A percentile compares a stretch with the other conserved stretches of the same genome.
These are phyloP conservation scores for Leccinum boreale DNA, from an alignment of 768 basidiomycete species.

Conservation along the genomic window DNA sequence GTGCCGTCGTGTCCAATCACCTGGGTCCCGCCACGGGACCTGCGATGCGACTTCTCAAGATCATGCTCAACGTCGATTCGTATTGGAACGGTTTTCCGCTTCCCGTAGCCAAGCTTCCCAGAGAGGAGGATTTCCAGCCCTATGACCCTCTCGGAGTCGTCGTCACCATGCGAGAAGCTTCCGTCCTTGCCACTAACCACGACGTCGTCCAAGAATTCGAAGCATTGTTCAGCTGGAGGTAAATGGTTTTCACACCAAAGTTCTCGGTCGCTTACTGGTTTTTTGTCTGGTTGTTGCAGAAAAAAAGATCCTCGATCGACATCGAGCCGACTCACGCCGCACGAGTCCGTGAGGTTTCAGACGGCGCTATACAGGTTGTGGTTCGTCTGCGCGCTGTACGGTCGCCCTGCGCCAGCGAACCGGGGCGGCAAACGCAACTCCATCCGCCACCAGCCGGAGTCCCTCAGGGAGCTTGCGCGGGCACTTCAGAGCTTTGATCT, in stretches of 20 bases:
- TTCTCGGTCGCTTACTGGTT: not conserved
- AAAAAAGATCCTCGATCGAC: conserved; percentile 33
- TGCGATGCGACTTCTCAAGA: conserved; percentile 17
- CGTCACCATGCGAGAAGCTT: conserved; percentile 12
- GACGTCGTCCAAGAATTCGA: conserved; percentile 14
- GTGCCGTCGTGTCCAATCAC: conserved; percentile 15
- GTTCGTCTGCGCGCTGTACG: not conserved
- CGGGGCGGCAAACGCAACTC: not conserved
- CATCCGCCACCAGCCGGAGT: not conserved
- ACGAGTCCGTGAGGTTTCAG: not conserved
- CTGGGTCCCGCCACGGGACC: conserved; percentile 5
- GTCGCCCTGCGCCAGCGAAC: not conserved
- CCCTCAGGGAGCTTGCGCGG: not conserved
- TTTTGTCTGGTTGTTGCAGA: conserved; percentile 17
- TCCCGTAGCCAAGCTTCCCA: conserved; percentile 7
- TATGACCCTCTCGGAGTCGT: not conserved
- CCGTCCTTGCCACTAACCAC: conserved; percentile 16
- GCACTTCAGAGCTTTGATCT: not conserved
- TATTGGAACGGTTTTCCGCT: conserved; percentile 18
- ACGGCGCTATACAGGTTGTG: not conserved
- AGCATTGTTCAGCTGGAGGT: conserved; percentile 21
- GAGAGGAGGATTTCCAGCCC: conserved; percentile 7
- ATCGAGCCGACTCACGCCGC: not conserved
- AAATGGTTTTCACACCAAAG: not conserved
- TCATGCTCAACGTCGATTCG: conserved; percentile 8